phyloP scores from a whole-genome alignment of 345 rosid genomes.

The Ricinus communis region DNA sequence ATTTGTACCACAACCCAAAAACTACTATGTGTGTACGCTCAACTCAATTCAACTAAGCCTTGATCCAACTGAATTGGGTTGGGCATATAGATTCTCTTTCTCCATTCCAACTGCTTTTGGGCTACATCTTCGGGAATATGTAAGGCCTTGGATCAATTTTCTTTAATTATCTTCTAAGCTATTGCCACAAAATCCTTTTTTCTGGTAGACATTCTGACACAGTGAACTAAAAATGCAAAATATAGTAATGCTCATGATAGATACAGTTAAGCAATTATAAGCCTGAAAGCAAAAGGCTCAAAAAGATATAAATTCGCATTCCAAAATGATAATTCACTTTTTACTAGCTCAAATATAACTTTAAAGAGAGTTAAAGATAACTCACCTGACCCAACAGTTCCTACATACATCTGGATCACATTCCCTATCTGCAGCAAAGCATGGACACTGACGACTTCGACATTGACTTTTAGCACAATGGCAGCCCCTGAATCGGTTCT shows the following conservation, averaged over 20 bases:
- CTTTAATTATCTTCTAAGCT: too few relatives aligned
- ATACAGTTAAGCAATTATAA: neutral
- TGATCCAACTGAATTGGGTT: too few relatives aligned
- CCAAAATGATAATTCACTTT: neutral
- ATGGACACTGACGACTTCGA: conserved; percentile 99
- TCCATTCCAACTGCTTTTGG: too few relatives aligned
- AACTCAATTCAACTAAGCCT: too few relatives aligned
- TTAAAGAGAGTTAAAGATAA: neutral
- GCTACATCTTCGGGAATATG: too few relatives aligned
- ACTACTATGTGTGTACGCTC: too few relatives aligned
- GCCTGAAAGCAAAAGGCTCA: neutral
- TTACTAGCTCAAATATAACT: neutral
- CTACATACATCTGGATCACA: conserved; percentile 99
- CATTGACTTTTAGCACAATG: conserved; percentile 99
- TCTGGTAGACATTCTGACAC: too few relatives aligned
- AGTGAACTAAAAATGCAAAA: too few relatives aligned
- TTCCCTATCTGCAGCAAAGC: conserved; percentile 99
- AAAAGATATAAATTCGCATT: neutral
- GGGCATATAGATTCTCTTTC: too few relatives aligned
- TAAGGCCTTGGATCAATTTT: too few relatives aligned
- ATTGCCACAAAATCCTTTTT: too few relatives aligned
- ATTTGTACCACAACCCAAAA: too few relatives aligned
- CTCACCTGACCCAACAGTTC: conserved; percentile 99
- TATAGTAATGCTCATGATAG: neutral
- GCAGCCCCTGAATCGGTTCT: conserved; percentile 98